A percentile compares a stretch with the other conserved stretches of the same genome.
Evolutionary conservation across 495 filamentous ascomycete genomes (phyloP).

Genomic region (Pseudomonodictys pantanalensis): DNA sequence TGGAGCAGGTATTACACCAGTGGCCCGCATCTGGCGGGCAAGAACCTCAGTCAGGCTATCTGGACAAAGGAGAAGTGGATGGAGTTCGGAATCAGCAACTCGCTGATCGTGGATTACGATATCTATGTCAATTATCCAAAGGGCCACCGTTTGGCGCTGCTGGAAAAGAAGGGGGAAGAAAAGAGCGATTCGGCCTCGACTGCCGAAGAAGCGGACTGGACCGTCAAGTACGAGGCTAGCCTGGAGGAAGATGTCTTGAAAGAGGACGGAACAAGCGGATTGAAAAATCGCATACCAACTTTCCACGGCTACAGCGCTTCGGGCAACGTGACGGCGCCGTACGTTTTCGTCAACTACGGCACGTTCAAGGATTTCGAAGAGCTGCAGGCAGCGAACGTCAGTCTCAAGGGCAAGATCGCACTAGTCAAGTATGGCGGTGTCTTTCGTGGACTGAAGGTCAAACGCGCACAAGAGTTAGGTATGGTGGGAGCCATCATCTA

Average conservation of each 20-base stretch:
- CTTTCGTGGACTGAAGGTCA: constrained; percentile 90
- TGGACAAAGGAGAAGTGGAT: constrained; percentile 88
- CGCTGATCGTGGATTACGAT: constrained; percentile 76
- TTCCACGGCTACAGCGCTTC: constrained; percentile 94
- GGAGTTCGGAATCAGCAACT: constrained; percentile 73
- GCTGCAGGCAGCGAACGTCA: constrained; percentile 69
- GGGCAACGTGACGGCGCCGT: constrained; percentile 82
- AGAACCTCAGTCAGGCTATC: constrained; percentile 78
- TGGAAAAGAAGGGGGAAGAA: constrained; percentile 53
- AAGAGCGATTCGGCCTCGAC: constrained; percentile 10
- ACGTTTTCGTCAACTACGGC: constrained; percentile 87
- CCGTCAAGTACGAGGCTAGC: constrained; percentile 73
- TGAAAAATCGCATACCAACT: constrained; percentile 75
- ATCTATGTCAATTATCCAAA: constrained; percentile 88
- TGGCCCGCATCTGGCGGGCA: constrained; percentile 83
- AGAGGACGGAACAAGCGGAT: constrained; percentile 72
- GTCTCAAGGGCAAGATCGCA: constrained; percentile 79
- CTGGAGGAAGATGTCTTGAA: constrained; percentile 84
- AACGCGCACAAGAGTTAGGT: constrained; percentile 86
- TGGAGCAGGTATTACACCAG: constrained; percentile 91
- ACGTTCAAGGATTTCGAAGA: constrained; percentile 83
- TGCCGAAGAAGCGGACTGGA: constrained; percentile 44
- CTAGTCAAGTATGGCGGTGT: constrained; percentile 81
- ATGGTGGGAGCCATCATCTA: constrained; percentile 87
- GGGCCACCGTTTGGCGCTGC: constrained; percentile 72